Base-by-base conservation (phyloP, 495 filamentous ascomycete genomes). In the Tuber calosporum region DNA sequence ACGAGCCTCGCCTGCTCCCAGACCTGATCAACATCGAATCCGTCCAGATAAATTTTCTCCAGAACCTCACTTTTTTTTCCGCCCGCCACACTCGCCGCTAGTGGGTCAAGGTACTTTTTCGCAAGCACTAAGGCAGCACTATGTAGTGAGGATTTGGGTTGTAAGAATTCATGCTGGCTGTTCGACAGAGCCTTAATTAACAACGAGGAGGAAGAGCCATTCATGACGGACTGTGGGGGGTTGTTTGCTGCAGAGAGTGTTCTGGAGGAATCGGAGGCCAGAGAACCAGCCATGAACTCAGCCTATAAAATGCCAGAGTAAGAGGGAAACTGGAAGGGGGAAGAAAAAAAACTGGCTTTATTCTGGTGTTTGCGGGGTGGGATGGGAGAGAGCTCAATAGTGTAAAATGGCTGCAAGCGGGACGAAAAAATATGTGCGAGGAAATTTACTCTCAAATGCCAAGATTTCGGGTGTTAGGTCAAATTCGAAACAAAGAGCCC, bases 1-100 rank as follows among this genome's bases (percentile, higher is more conserved):
- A 99, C 91, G 81, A 91, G 88, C 76, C 87, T 89, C 7, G 93
- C 92, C 83, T 99, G 95, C 81, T 97, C 92, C 93, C 94, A 98
- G 26, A 99, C 89, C 83, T 98, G 95, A 67, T 89, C 88, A 36
- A 91, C 88, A 73, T 89, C 91, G 82, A 99, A 97, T 0, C 94
- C 95, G 39, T 97, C 90, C 40, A 91, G 85, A 82, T 98, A 90
- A 34, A 99, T 83, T 82, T 91, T 90, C 40, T 80, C 80, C n/a
- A 82, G 34, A 30, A 73, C 68, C 40, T 62, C 69, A 26, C 42
- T 67, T 42, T 72, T 74, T 39, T 71, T 75, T 39, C 20, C 68
- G 0, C 73, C 48, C 41, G 76, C 45, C 6, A 76, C 71, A 38
- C 70, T 72, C n/a, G 75, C 79, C 70, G 80, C 73, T n/a, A 82